Conservation (phyloP, 129 eudicot genomes). For the Tagetes patula region DNA sequence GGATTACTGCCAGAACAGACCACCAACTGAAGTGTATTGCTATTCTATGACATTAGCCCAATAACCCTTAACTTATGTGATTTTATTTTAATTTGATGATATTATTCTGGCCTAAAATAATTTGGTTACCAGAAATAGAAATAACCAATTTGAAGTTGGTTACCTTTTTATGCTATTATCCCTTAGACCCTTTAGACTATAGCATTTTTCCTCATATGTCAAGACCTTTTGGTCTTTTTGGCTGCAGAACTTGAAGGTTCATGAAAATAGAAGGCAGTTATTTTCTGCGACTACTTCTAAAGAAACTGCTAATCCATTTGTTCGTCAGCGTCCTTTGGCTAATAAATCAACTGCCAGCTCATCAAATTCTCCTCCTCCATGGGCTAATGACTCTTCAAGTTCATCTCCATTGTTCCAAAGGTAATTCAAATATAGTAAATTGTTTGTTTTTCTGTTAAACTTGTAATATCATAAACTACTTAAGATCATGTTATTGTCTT, state of each 20-base stretch:
- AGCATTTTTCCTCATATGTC: constrained; percentile 8
- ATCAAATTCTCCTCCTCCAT: constrained; percentile 75
- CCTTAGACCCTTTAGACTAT: not conserved
- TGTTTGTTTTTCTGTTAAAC: not conserved
- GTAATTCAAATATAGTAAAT: constrained; percentile 32
- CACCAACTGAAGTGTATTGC: too few species aligned
- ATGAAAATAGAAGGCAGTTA: constrained; percentile 82
- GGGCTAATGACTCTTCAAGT: constrained; percentile 71
- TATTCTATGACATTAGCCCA: too few species aligned
- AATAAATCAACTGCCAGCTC: constrained; percentile 45
- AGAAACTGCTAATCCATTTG: constrained; percentile 73
- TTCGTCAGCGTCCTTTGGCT: constrained; percentile 86
- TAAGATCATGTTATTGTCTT: not conserved
- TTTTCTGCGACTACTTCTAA: constrained; percentile 67
- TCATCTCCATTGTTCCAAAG: constrained; percentile 69
- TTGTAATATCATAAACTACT: constrained; percentile 6
- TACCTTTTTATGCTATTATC: not conserved
- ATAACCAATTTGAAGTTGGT: not conserved
- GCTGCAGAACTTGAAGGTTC: constrained; percentile 49
- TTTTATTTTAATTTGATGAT: not conserved
- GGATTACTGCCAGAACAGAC: too few species aligned
- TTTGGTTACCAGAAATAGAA: not conserved
- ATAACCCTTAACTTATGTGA: too few species aligned
- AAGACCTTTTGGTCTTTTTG: not conserved
- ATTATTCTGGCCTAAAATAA: not conserved